phyloP scores from a whole-genome alignment of 2,329 filamentous ascomycete genomes.

The Neopestalotiopsis clavispora region DNA sequence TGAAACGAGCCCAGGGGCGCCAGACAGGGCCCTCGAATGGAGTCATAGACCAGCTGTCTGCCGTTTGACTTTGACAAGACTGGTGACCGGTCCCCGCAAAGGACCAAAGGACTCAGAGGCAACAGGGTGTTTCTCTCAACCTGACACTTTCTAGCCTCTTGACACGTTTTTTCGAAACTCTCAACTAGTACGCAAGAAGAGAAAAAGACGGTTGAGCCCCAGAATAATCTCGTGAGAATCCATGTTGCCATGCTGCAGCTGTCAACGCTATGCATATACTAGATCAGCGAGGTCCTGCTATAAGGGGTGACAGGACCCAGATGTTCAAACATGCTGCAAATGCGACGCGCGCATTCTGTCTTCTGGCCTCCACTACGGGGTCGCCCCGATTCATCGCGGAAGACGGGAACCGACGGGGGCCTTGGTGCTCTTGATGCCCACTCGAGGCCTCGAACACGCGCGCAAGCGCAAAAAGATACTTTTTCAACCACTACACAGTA shows the following conservation, averaged over 20 bases:
- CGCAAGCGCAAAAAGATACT: not conserved
- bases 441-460: not conserved
- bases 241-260: slow-evolving; percentile 11
- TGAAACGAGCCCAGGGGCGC: not conserved
- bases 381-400: not conserved
- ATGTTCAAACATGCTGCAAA: not conserved
- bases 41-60: not conserved
- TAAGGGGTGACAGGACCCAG: not conserved
- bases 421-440: not conserved
- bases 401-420: slow-evolving; percentile 7
- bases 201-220: not conserved
- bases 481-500: not conserved
- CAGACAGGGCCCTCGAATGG: not conserved
- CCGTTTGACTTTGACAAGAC: slow-evolving; percentile 2
- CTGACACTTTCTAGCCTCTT: slow-evolving; percentile 9
- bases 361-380: not conserved
- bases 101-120: not conserved
- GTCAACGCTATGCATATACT: slow-evolving; percentile 8
- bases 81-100: not conserved
- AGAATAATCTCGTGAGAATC: not conserved
- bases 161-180: not conserved
- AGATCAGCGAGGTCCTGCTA: not conserved
- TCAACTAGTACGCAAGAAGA: not conserved
- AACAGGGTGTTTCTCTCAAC: slow-evolving; percentile 1
- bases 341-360: not conserved